These are phyloP conservation scores for Elaeagnus macrophylla DNA, from an alignment of 306 rosid species.

Conservation along the genomic window DNA sequence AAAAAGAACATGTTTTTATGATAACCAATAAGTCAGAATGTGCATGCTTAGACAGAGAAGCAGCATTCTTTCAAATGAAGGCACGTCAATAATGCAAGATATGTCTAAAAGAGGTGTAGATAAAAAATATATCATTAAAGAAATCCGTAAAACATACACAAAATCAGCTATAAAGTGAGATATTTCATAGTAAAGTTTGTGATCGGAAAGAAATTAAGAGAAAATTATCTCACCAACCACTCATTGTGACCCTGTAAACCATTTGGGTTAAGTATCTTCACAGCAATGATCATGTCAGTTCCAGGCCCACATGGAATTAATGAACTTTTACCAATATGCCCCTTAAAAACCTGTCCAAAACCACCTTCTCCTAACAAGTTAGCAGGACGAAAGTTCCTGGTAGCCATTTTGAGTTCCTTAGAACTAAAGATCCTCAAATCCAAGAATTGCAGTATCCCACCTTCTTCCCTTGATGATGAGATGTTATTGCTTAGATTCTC, in stretches of 20 bases:
- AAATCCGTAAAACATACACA: too few relatives aligned
- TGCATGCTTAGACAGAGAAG: not conserved
- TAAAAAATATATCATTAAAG: too few relatives aligned
- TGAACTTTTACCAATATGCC: conserved; percentile 43
- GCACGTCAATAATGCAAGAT: too few relatives aligned
- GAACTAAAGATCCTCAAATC: conserved; percentile 37
- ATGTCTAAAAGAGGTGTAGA: too few relatives aligned
- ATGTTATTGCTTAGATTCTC: conserved; percentile 21
- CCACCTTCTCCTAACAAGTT: conserved; percentile 52
- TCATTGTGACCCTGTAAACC: conserved; percentile 45
- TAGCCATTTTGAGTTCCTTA: conserved; percentile 34
- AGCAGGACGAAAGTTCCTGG: conserved; percentile 44
- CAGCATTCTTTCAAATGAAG: too few relatives aligned
- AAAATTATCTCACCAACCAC: conserved; percentile 40
- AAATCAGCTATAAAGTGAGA: not conserved
- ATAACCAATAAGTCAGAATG: conserved; percentile 6
- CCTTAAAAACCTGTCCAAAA: conserved; percentile 44
- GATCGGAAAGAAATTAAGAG: not conserved
- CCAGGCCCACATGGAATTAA: conserved; percentile 39
- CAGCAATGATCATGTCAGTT: conserved; percentile 41
- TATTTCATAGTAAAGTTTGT: not conserved
- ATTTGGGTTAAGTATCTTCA: conserved; percentile 38
- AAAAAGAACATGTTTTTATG: not conserved
- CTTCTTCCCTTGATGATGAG: conserved; percentile 33
- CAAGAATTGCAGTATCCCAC: conserved; percentile 39